These are phyloP conservation scores for Datura wrightii DNA, from an alignment of 257 asterid species.

Conservation along the genomic window DNA sequence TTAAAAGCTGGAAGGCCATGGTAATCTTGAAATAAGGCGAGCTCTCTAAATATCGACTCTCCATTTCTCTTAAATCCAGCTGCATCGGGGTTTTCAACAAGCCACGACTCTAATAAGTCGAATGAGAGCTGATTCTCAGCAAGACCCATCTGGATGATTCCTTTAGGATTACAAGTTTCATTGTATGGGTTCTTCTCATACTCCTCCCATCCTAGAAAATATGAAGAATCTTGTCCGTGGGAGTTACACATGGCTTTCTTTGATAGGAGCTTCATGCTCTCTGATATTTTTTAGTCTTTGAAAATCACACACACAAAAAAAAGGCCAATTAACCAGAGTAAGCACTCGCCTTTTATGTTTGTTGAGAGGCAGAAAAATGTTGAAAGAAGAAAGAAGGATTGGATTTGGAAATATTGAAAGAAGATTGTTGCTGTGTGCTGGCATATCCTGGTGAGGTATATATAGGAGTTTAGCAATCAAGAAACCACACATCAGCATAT, in stretches of 20 bases:
- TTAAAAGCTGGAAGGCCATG: constrained; percentile 52
- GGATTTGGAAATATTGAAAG: neutral
- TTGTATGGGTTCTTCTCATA: constrained; percentile 52
- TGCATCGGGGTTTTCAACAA: constrained; percentile 45
- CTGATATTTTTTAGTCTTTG: too few species aligned
- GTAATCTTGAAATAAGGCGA: constrained; percentile 52
- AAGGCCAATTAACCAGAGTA: too few species aligned
- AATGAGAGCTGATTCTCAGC: constrained; percentile 61
- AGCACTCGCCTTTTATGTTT: neutral
- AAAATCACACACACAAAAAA: too few species aligned
- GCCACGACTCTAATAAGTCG: constrained; percentile 49
- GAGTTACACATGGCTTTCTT: constrained; percentile 46
- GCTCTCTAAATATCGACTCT: constrained; percentile 45
- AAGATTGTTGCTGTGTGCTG: constrained; percentile 33
- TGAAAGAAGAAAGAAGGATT: neutral
- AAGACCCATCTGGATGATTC: constrained; percentile 59
- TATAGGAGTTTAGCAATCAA: constrained; percentile 30
- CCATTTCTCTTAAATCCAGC: constrained; percentile 43
- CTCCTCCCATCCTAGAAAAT: constrained; percentile 54
- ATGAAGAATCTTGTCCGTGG: constrained; percentile 57
- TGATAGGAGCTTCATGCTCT: constrained; percentile 43
- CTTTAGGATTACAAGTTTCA: constrained; percentile 43
- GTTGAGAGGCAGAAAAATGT: neutral
- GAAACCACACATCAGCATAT: constrained; percentile 17
- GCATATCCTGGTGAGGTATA: constrained; percentile 4